A percentile compares a stretch with the other conserved stretches of the same genome.
Evolutionary conservation across 352 stramenopile genomes (phyloP).

Genomic region (Thraustochytrium striatum): DNA sequence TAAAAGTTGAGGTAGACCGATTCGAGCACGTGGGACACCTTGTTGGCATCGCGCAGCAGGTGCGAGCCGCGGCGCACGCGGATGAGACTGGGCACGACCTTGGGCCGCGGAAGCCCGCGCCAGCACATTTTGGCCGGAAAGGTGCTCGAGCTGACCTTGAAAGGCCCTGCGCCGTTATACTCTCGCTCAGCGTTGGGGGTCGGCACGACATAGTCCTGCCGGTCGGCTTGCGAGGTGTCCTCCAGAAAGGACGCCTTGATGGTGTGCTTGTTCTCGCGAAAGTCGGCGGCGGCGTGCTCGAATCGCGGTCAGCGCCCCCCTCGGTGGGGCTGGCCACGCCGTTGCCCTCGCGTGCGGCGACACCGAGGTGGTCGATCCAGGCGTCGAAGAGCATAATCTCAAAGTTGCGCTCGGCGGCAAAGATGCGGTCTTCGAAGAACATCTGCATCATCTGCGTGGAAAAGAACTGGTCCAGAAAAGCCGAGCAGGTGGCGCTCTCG

Average conservation of each 20-base stretch:
- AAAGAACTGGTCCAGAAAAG: constrained; percentile 44
- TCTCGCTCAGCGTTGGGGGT: constrained; percentile 12
- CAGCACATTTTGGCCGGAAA: constrained; percentile 34
- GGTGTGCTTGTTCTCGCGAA: constrained; percentile 1
- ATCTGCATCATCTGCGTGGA: constrained; percentile 46
- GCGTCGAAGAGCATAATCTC: constrained; percentile 50
- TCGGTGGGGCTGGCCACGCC: neutral
- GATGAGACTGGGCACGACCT: constrained; percentile 22
- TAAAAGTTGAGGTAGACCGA: constrained; percentile 43
- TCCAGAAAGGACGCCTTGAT: constrained; percentile 44
- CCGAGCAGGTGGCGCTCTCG: neutral
- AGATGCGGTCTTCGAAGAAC: constrained; percentile 43
- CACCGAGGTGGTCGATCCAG: constrained; percentile 36
- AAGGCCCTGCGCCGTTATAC: constrained; percentile 21
- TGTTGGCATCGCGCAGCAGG: constrained; percentile 41
- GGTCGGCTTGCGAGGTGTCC: constrained; percentile 37
- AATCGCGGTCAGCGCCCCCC: neutral
- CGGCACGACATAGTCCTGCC: constrained; percentile 28
- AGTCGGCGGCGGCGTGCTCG: neutral
- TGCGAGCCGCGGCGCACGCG: constrained; percentile 41
- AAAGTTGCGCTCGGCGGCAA: constrained; percentile 43
- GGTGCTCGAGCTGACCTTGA: constrained; percentile 3
- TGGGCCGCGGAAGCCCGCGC: neutral
- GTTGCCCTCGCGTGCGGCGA: neutral
- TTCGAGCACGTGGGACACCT: constrained; percentile 43